Base-by-base conservation (phyloP, 2,329 filamentous ascomycete species). In the Metarhizium anisopliae region DNA sequence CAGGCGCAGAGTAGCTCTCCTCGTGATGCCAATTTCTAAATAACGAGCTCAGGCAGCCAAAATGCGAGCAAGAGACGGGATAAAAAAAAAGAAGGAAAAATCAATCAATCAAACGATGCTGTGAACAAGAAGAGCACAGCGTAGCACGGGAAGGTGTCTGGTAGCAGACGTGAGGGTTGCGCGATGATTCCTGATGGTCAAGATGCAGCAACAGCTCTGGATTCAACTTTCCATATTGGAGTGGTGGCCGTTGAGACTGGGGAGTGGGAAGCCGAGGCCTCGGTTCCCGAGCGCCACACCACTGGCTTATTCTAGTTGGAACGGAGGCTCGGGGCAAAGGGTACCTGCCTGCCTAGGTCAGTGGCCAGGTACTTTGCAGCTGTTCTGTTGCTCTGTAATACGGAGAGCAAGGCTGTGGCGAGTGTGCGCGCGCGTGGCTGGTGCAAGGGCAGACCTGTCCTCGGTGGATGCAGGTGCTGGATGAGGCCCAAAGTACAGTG, bases 211-310 rank as follows among this genome's bases (percentile, higher is more conserved):
- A 11, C 38, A 40, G 38, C 38, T 40, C 38, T 16, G 38, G 11
- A 5, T 16, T 40, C 38, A 11, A 13, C 14, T 40, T 14, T 13
- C 8, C 35, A 13, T 13, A 13, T 36, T 36, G 35, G 35, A 36
- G 35, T 36, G 35, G 35, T 36, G 35, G 35, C 35, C 35, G 35
- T 40, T 40, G 10, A 16, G 14, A 47, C 14, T 53, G 40, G 53
- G 45, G 50, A 4, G 5, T 40, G 38, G 18, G 42, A 10, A 55
- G 50, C 53, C 53, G 50, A 53, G 20, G 56, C 51, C 56, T 58
- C 56, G 56, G 56, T 53, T 53, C 53, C 53, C 53, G 50, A 47
- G 18, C 51, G 14, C 20, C 51, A 51, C 49, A 47, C 43, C 43
- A 47, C 18, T 7, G 43, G 43, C 6, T 25, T n/a, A 25, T 18